Evolutionary conservation across 768 basidiomycete species (phyloP).

Genomic region (Boletus rex-veris): DNA sequence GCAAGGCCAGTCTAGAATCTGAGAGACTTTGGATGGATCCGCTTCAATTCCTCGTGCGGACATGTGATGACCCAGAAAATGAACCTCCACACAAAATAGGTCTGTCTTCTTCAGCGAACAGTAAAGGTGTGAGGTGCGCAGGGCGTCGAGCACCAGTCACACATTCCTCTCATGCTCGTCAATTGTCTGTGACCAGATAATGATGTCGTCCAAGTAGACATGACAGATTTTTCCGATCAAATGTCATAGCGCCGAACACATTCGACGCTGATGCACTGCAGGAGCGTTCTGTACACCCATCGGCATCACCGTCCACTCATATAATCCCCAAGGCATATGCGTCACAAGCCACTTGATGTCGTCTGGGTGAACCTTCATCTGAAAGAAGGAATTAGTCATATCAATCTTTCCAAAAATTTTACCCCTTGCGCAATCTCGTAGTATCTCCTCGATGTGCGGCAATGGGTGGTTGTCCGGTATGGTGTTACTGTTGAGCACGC

Average conservation of each 20-base stretch:
- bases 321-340: slow-evolving; percentile 35
- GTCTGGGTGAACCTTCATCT: slow-evolving; percentile 31
- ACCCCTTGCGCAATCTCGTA: slow-evolving; percentile 27
- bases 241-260: slow-evolving; percentile 9
- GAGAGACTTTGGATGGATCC: neutral
- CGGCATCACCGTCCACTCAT: slow-evolving; percentile 32
- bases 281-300: slow-evolving; percentile 16
- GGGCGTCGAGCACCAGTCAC: slow-evolving; percentile 24
- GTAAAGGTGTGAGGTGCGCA: slow-evolving; percentile 7
- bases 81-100: neutral
- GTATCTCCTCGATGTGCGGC: slow-evolving; percentile 17
- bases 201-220: slow-evolving; percentile 21
- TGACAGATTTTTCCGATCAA: slow-evolving; percentile 17
- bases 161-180: slow-evolving; percentile 30
- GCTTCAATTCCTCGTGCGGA: neutral
- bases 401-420: slow-evolving; percentile 37
- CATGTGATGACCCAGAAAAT: neutral
- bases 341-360: slow-evolving; percentile 36
- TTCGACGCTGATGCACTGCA: slow-evolving; percentile 14
- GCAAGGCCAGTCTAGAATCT: neutral
- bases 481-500: slow-evolving; percentile 21
- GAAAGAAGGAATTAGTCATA: slow-evolving; percentile 42
- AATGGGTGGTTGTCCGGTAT: slow-evolving; percentile 17
- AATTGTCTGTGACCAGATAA: slow-evolving; percentile 26
- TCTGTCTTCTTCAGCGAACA: neutral